These are phyloP conservation scores for Chrysoporthe puriensis DNA, from an alignment of 2,329 filamentous ascomycete genomes.

Conservation along the genomic window DNA sequence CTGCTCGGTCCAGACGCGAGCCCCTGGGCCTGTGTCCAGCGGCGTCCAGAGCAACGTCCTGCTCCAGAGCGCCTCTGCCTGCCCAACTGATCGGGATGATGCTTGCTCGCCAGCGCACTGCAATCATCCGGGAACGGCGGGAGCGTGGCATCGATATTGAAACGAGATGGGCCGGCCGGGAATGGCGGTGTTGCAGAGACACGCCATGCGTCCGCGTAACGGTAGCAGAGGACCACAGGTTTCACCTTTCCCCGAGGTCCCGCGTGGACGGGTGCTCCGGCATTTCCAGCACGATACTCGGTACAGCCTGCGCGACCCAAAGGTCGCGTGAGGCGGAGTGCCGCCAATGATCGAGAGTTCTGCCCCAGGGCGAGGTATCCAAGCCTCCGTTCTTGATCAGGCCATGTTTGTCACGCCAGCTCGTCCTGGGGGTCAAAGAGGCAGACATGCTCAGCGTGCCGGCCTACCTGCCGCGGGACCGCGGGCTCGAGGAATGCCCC, in stretches of 20 bases:
- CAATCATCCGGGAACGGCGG: slow-evolving; percentile 10
- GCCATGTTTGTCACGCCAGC: background rate
- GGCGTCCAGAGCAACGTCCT: background rate
- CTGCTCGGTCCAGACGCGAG: background rate
- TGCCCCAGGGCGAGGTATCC: slow-evolving; percentile 2
- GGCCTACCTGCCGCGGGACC: too few species aligned
- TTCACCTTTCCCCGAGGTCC: slow-evolving; percentile 24
- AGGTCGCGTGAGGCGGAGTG: background rate
- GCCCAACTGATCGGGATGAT: slow-evolving; percentile 20
- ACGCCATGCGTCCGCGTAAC: slow-evolving; percentile 18
- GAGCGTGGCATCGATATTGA: slow-evolving; percentile 14
- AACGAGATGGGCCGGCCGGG: slow-evolving; percentile 7
- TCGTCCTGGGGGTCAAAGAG: background rate
- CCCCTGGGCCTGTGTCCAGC: background rate
- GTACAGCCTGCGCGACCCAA: background rate
- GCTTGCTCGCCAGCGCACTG: slow-evolving; percentile 18
- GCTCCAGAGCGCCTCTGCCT: slow-evolving; percentile 11
- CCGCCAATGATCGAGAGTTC: background rate
- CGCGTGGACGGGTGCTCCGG: slow-evolving; percentile 11
- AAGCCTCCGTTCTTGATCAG: background rate
- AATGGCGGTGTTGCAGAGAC: background rate
- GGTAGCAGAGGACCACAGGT: slow-evolving; percentile 13
- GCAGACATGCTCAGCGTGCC: slow-evolving; percentile 1
- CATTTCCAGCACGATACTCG: background rate
- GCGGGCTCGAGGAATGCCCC: background rate